Evolutionary conservation across 805 yeast genomes (phyloP).

Genomic region (Kuraishia cidri): DNA sequence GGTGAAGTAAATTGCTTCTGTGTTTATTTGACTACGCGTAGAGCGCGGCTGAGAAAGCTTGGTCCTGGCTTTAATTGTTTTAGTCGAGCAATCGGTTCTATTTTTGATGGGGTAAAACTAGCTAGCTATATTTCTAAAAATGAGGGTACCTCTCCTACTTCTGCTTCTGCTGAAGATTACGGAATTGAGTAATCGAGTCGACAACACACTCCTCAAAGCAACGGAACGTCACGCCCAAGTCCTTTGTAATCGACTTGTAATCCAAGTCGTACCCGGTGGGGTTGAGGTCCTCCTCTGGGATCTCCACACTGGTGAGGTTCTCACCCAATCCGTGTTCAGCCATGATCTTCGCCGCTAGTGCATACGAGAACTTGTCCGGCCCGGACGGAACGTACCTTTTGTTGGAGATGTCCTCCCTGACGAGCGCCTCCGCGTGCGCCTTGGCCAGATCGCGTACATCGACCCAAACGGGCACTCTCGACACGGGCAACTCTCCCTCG

Average conservation of each 20-base stretch:
- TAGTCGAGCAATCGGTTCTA: too few relatives aligned
- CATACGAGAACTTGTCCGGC: slow-evolving; percentile 20
- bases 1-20: too few relatives aligned
- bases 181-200: slow-evolving; percentile 32
- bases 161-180: too few relatives aligned
- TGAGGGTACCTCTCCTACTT: too few relatives aligned
- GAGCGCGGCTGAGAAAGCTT: too few relatives aligned
- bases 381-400: slow-evolving; percentile 18
- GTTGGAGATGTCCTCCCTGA: slow-evolving; percentile 13
- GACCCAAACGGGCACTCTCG: slow-evolving; percentile 18
- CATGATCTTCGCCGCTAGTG: slow-evolving; percentile 19
- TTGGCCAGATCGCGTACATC: slow-evolving; percentile 27
- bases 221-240: slow-evolving; percentile 29
- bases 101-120: too few relatives aligned
- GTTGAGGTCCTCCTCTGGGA: slow-evolving; percentile 8
- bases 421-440: slow-evolving; percentile 17
- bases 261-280: slow-evolving; percentile 18
- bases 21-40: too few relatives aligned
- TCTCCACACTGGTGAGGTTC: slow-evolving; percentile 9
- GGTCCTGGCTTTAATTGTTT: too few relatives aligned
- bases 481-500: slow-evolving; percentile 16
- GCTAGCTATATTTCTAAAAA: too few relatives aligned
- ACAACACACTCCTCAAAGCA: slow-evolving; percentile 27
- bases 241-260: slow-evolving; percentile 22
- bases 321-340: slow-evolving; percentile 12